These are phyloP conservation scores for Alternaria sp. DNA, from an alignment of 2,329 filamentous ascomycete species.

Conservation along the genomic window DNA sequence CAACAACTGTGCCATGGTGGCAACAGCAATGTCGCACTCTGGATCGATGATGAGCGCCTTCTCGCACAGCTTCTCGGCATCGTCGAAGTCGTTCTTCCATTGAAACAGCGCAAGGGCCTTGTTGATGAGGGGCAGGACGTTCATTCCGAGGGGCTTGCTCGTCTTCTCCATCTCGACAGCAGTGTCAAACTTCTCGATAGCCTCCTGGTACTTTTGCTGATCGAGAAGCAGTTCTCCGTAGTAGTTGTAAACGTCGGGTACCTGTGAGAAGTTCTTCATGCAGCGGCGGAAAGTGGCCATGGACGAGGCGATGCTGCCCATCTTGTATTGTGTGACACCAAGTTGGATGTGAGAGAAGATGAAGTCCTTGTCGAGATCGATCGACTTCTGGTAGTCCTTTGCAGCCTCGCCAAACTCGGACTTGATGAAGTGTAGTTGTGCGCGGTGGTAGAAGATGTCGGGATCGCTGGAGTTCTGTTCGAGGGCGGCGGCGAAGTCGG, in stretches of 20 bases:
- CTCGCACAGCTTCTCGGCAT: conserved; percentile 95
- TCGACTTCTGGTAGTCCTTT: conserved; percentile 99
- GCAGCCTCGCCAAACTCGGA: conserved; percentile 91
- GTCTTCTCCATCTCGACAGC: conserved; percentile 99
- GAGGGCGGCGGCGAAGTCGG: conserved; percentile 87
- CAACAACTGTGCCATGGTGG: conserved; percentile 97
- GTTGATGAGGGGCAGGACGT: conserved; percentile 97
- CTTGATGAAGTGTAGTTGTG: conserved; percentile 97
- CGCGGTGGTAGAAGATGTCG: conserved; percentile 98
- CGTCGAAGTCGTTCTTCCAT: conserved; percentile 95
- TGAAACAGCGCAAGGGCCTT: conserved; percentile 97
- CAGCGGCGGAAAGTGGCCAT: conserved; percentile 98
- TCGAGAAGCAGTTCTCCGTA: conserved; percentile 96
- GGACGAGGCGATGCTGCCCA: conserved; percentile 95
- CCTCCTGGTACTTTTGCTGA: conserved; percentile 94
- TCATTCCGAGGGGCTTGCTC: conserved; percentile 93
- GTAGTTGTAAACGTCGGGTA: conserved; percentile 99
- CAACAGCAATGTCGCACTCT: conserved; percentile 97
- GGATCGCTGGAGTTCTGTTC: conserved; percentile 87
- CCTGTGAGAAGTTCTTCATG: conserved; percentile 97
- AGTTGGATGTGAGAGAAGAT: conserved; percentile 99
- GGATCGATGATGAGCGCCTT: conserved; percentile 98
- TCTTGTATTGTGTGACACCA: conserved; percentile 99
- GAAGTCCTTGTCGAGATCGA: conserved; percentile 93
- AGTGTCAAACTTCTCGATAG: conserved; percentile 96